Base-by-base conservation (phyloP, 2,329 filamentous ascomycete species). In the Verruconis gallopava region DNA sequence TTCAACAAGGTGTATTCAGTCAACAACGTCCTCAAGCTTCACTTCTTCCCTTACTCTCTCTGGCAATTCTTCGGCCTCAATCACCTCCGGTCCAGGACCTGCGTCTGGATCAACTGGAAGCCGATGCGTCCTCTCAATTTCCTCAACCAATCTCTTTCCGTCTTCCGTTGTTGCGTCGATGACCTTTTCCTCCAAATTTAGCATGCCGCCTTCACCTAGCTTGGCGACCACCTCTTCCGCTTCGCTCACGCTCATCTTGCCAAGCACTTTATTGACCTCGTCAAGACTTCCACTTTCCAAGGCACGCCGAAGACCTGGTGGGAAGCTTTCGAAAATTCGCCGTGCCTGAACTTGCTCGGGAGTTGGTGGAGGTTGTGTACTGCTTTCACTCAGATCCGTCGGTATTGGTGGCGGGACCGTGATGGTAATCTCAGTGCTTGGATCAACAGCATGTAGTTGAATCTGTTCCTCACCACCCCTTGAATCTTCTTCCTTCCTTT, bases 361-460 rank as follows among this genome's bases (percentile, higher is more conserved):
- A 28, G 71, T 67, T 5, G 64, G 65, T 1, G 75, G 72, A 40
- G 88, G 77, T 18, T 77, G 70, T 51, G 78, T 81, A 18, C 56
- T 53, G 5, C 57, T 54, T 0, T 47, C 46, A 0, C 56, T 45
- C 0, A 44, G 21, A 34, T 43, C 28, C 12, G 48, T 48, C 0
- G 57, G 49, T 5, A 75, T 69, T 30, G 70, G 68, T 0, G 81
- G 69, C 11, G 91, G 89, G 30, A 93, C 80, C 42, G 66, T 75
- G 60, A 96, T 95, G 57, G 84, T 83, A 59, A 98, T 95, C 47
- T 83, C 80, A 3, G 89, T 95, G 37, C 81, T 82, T 0, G 89
- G 89, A 59, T 95, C 86, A 9, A 98, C 88, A 12, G 91, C 89
- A 58, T 98, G 91, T 37, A 98, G 72, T 63, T 98, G 93, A 51